Base-by-base conservation (phyloP, 306 rosid genomes). In the Castanea mollissima region DNA sequence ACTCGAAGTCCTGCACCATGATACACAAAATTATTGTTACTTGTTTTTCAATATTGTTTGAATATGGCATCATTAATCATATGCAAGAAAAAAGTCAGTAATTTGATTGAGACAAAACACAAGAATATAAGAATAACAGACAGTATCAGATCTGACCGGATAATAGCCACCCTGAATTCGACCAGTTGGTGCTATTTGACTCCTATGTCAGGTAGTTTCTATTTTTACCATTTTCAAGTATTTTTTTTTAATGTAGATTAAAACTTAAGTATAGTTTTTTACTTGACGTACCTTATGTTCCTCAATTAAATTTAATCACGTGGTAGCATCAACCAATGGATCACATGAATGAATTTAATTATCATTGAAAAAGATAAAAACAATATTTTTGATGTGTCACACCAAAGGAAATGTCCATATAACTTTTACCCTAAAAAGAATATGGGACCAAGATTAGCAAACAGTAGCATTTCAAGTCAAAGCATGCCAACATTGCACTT, bases 1-100 rank as follows among this genome's bases (percentile, higher is more conserved):
- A 92, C 97, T 12, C 55, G 83, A 63, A 95, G 86, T 58, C 97
- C 99, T 95, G 71, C 83, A 78, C 1, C 72, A 1, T 32, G 34
- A 82, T 46, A 19, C 74, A 56, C 35, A 76, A 65, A 34, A 82
- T 52, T 41, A 41, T 65, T 21, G 18, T 18, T 44, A 4, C 16
- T 27, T 5, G 1, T 16, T 51, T 10, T 2, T 19, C 46, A 31
- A 5, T 16, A 64, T 64, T 29, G 70, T 64, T 64, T 64, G 38
- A 16, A n/a, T 64, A 29, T 6, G 21, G 41, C 46, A 31, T 6
- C 19, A 49, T 64, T 6, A 31, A 32, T 64, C 67, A 12, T 25
- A 60, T 58, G 64, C 13, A 21, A 21, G 15, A 21, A 58, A 58
- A 58, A 20, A 10, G 31, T 12, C 4, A 60, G 3, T 25, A 23